phyloP scores from a whole-genome alignment of 2,329 filamentous ascomycete species.

The Curvularia spicifera region DNA sequence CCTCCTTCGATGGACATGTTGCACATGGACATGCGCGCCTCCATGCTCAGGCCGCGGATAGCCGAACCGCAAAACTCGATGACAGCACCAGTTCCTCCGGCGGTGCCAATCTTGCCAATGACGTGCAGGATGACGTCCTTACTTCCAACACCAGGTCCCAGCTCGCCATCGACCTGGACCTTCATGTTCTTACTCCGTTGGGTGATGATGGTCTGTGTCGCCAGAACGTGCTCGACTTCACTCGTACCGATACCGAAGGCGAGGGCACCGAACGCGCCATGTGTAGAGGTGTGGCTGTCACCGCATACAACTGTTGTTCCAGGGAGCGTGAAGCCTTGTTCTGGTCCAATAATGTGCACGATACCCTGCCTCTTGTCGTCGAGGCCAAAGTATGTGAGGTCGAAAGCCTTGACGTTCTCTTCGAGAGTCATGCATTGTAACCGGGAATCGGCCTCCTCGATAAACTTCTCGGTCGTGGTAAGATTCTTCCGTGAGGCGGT shows the following conservation, averaged over 20 bases:
- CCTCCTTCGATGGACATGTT: constrained; percentile 99
- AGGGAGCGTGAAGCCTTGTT: constrained; percentile 97
- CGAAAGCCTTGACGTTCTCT: constrained; percentile 96
- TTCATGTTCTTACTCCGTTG: constrained; percentile 99
- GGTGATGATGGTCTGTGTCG: constrained; percentile 93
- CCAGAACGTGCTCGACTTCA: constrained; percentile 97
- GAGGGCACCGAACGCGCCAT: constrained; percentile 92
- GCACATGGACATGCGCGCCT: constrained; percentile 98
- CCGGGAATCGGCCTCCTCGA: constrained; percentile 91
- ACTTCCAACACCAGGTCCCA: constrained; percentile 88
- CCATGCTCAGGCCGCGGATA: constrained; percentile 88
- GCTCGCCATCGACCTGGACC: constrained; percentile 89
- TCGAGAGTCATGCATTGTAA: constrained; percentile 95
- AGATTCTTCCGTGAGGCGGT: constrained; percentile 89
- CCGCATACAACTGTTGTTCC: constrained; percentile 97
- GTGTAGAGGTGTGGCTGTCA: constrained; percentile 97
- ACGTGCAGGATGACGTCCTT: constrained; percentile 94
- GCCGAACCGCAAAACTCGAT: constrained; percentile 98
- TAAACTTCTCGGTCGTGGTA: constrained; percentile 92
- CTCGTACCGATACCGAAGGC: constrained; percentile 98
- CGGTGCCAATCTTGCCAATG: constrained; percentile 93
- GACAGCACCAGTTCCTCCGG: constrained; percentile 90
- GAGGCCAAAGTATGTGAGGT: constrained; percentile 95
- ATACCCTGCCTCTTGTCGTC: constrained; percentile 97
- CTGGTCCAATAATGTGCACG: constrained; percentile 96